Evolutionary conservation across 1,284 basidiomycete species (phyloP).

Genomic region (Irpex sp.): DNA sequence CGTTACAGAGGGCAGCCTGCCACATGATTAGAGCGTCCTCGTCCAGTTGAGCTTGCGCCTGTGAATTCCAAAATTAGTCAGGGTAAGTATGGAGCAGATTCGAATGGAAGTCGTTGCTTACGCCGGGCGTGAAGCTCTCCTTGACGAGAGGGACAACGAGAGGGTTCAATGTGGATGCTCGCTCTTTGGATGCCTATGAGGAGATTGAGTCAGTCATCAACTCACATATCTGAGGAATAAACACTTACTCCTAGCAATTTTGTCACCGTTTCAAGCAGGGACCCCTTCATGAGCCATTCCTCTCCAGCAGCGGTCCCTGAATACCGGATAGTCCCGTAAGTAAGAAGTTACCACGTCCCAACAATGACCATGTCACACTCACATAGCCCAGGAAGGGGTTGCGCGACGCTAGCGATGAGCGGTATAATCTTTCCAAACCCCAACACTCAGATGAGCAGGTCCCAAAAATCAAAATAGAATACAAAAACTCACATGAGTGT

Average conservation of each 20-base stretch:
- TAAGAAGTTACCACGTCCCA: background rate
- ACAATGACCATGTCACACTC: constrained; percentile 24
- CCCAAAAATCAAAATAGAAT: too few species aligned
- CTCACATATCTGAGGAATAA: background rate
- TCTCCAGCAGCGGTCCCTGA: constrained; percentile 63
- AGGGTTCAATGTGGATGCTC: constrained; percentile 48
- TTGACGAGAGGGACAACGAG: constrained; percentile 73
- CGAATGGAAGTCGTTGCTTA: constrained; percentile 23
- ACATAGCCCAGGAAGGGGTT: constrained; percentile 75
- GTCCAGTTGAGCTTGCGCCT: constrained; percentile 73
- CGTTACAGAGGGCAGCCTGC: constrained; percentile 69
- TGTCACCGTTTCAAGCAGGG: constrained; percentile 67
- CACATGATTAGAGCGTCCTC: constrained; percentile 76
- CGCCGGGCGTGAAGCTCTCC: constrained; percentile 65
- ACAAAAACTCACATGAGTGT: constrained; percentile 49
- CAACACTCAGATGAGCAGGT: background rate
- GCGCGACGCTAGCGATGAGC: constrained; percentile 58
- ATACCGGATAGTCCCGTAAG: too few species aligned
- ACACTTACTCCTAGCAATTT: constrained; percentile 62
- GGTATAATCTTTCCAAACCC: constrained; percentile 61
- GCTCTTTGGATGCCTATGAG: constrained; percentile 53
- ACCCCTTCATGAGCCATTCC: constrained; percentile 77
- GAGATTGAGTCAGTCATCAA: background rate
- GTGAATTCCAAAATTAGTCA: constrained; percentile 2
- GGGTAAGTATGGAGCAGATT: background rate